Evolutionary conservation across 305 asterid species (phyloP), one percentile per base, ranked within the genome.

Genomic region (Fraxinus angustifolia): DNA sequence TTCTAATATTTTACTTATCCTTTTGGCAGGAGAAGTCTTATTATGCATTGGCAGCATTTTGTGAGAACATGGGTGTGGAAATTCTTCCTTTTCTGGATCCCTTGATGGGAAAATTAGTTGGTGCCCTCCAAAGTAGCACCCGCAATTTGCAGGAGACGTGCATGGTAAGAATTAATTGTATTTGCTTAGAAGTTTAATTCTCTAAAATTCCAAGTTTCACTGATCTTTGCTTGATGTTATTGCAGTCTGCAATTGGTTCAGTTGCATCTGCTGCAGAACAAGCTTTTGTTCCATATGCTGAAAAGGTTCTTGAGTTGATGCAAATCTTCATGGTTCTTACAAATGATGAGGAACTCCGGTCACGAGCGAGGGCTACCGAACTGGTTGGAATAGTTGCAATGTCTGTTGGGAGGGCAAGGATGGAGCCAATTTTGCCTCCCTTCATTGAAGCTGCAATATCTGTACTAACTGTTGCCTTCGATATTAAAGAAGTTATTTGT

Each of bases 361-460:
- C 99, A 85, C 91, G 99, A 85, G 96, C 99, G 78, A 96, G 99
- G 91, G 98, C 99, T 82, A 96, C 98, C 8, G 98, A 94, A 88
- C 88, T 96, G 91, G 89, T 93, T 83, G 99, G 99, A 81, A 94
- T 96, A 84, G 93, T 94, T 82, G 95, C 98, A 62, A 91, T 94
- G 98, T 86, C 98, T 79, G 98, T 93, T 90, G 99, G 99, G 81
- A 88, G 97, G 90, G 84, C 88, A 40, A 93, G 90, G 82, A 96
- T 96, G 98, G 98, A 93, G 83, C 91, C 96, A 74, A 87, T 96
- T 88, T 90, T 94, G 85, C 98, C 97, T 10, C 92, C 99, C 56
- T 96, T 89, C 86, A 89, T 96, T 77, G 97, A 93, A 88, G 98
- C 98, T 79, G 98, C 99, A 78, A 94, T 96, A 81, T 85, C 98